Base-by-base conservation (phyloP, 2,329 filamentous ascomycete genomes). In the Pseudogymnoascus sp. region DNA sequence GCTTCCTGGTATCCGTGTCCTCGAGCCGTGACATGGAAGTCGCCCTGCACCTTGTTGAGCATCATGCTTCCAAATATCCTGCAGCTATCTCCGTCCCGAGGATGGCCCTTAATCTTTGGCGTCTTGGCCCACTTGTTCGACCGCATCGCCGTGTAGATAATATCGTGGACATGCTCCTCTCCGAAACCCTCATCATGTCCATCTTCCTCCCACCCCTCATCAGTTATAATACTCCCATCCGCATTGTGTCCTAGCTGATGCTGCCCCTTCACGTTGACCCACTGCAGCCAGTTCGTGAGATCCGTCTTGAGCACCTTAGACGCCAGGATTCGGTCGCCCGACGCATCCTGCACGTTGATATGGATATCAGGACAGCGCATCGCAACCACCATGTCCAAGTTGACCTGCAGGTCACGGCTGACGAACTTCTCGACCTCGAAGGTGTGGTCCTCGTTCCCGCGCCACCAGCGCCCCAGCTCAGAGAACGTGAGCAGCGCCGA, bases 21-120 rank as follows among this genome's bases (percentile, higher is more conserved):
- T 66, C 92, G 80, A 2, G 95, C 95, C 1, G 95, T 99, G 72
- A 99, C 95, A 74, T 99, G 95, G 73, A 99, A 97, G 75, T 99
- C 93, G 3, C 93, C 95, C 77, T 97, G 93, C 49, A 99, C 95
- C 78, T 96, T 96, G 77, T 99, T 99, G 68, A 96, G 84, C 69
- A 96, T 89, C 74, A 99, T 76, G 70, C 86, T 96, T 36, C 95
- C 95, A 75, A 86, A 99, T 66, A 99, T 86, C 59, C 95, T 86
- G 75, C 95, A 99, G 66, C 89, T 89, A 74, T 96, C 90, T 14
- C 82, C 76, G 21, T 71, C 70, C 21, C 63, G 61, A 1, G 64
- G 63, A 16, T 67, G 66, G 21, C 67, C 67, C 60, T 62, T 72
- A 16, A 95, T 72, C 65, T 79, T 82, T 1, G 92, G 93, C 1